Conservation (phyloP, 345 rosid species). For the Hibiscus tridactylites region DNA sequence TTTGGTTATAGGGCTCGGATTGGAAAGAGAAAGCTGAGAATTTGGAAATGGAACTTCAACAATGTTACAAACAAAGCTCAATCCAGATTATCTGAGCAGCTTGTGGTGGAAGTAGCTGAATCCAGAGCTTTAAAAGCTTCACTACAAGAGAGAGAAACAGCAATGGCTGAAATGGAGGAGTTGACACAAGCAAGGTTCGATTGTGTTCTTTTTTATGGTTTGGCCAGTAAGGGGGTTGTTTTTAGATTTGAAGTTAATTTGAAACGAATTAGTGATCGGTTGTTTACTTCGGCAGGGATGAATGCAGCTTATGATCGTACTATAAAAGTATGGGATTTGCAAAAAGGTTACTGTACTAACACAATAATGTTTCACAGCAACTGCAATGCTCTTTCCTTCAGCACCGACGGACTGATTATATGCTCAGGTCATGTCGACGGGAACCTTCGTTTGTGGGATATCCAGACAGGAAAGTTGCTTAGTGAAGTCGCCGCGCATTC, state of each 20-base stretch:
- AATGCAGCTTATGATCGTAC: slow-evolving; percentile 96
- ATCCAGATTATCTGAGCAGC: slow-evolving; percentile 79
- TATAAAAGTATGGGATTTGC: slow-evolving; percentile 92
- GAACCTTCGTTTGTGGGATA: slow-evolving; percentile 56
- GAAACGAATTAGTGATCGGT: slow-evolving; percentile 1
- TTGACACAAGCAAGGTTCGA: slow-evolving; percentile 44
- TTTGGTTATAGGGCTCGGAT: slow-evolving; percentile 64
- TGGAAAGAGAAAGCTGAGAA: slow-evolving; percentile 91
- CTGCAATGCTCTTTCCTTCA: slow-evolving; percentile 79
- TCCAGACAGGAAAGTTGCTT: neutral
- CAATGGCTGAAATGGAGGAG: slow-evolving; percentile 42
- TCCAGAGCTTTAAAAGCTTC: slow-evolving; percentile 60
- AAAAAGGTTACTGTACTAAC: slow-evolving; percentile 88
- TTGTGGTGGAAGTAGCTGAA: slow-evolving; percentile 84
- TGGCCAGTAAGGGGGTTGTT: neutral
- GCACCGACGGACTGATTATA: slow-evolving; percentile 78
- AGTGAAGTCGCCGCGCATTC: neutral
- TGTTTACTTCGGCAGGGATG: slow-evolving; percentile 42
- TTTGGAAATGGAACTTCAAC: slow-evolving; percentile 75
- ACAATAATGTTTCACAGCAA: slow-evolving; percentile 82
- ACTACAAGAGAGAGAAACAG: slow-evolving; percentile 59
- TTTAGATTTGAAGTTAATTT: neutral
- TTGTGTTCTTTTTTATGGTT: neutral
- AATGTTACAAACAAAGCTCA: slow-evolving; percentile 91
- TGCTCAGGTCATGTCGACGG: slow-evolving; percentile 97